These are phyloP conservation scores for Candida railenensis DNA, from an alignment of 805 yeast species.

Conservation along the genomic window DNA sequence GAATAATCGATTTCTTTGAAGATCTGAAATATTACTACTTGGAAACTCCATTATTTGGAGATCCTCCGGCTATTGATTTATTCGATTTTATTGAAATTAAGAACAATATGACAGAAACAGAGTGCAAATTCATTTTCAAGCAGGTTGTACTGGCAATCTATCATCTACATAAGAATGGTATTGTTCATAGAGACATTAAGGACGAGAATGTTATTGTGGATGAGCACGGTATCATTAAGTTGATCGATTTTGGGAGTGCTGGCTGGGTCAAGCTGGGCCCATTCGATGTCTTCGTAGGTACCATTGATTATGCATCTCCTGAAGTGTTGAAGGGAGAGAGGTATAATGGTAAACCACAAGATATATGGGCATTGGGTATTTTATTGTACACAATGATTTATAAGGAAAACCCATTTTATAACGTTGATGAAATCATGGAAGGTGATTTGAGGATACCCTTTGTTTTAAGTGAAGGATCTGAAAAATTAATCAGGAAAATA, in stretches of 20 bases:
- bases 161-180: conserved; percentile 81
- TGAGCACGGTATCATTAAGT: conserved; percentile 71
- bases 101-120: conserved; percentile 75
- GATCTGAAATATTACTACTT: conserved; percentile 86
- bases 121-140: conserved; percentile 72
- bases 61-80: conserved; percentile 86
- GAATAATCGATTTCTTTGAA: conserved; percentile 87
- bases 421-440: conserved; percentile 93
- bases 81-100: conserved; percentile 90
- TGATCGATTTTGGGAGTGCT: conserved; percentile 95
- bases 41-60: conserved; percentile 89
- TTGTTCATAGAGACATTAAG: conserved; percentile 91
- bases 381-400: conserved; percentile 84
- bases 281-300: conserved; percentile 95
- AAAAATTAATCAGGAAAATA: conserved; percentile 60
- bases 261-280: conserved; percentile 91
- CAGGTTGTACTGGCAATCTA: conserved; percentile 78
- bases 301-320: conserved; percentile 97
- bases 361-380: conserved; percentile 96
- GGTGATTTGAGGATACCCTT: conserved; percentile 77
- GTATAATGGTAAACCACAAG: conserved; percentile 92
- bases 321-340: conserved; percentile 88
- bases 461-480: conserved; percentile 60
- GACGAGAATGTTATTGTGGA: conserved; percentile 94
- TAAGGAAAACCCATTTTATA: conserved; percentile 94